Percentiles rank a stretch among this genome's conserved stretches.
These are phyloP conservation scores for Bipolaris oryzae DNA, from an alignment of 2,329 filamentous ascomycete genomes.

Conservation along the genomic window DNA sequence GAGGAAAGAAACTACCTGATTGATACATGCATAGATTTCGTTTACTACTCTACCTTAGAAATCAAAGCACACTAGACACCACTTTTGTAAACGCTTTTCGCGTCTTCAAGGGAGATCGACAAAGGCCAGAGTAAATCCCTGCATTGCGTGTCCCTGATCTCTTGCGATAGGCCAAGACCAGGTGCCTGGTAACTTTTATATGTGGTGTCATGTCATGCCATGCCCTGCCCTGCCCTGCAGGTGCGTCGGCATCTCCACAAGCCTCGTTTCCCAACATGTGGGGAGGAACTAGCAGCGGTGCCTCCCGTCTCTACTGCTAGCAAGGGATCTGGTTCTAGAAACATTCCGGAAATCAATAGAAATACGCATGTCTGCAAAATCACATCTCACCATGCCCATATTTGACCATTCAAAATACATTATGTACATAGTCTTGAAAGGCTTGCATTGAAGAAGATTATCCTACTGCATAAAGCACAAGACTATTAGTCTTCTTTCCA, in stretches of 20 bases:
- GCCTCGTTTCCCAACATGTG: background rate
- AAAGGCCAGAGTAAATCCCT: background rate
- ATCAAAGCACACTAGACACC: background rate
- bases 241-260: constrained; percentile 2
- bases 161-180: background rate
- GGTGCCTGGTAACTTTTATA: background rate
- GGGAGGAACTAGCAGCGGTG: background rate
- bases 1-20: constrained; percentile 11
- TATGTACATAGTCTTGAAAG: constrained; percentile 1
- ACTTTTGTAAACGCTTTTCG: background rate
- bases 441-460: constrained; percentile 38
- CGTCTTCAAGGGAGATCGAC: too few species aligned
- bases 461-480: constrained; percentile 37
- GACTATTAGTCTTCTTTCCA: constrained; percentile 32
- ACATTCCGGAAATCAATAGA: background rate
- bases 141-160: background rate
- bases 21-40: background rate
- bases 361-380: background rate
- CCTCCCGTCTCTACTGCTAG: background rate
- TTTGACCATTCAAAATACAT: background rate
- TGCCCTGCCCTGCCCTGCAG: constrained; percentile 2
- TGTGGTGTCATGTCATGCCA: background rate
- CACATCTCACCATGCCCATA: background rate
- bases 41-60: background rate
- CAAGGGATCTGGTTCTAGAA: background rate